Base-by-base conservation (phyloP, 805 yeast species). In the Lachancea dasiensis region DNA sequence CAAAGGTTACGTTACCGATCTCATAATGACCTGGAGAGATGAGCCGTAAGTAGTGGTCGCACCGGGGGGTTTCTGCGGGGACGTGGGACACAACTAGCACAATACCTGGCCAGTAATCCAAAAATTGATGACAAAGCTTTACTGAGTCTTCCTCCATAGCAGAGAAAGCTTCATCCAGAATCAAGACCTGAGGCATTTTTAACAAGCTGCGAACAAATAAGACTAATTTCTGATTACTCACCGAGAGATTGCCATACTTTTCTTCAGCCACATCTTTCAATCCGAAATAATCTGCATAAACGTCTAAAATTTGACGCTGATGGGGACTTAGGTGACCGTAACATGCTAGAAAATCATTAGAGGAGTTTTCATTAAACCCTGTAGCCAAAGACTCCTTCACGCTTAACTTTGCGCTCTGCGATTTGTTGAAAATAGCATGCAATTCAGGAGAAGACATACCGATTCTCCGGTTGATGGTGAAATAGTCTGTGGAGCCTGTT, bases 371-470 rank as follows among this genome's bases (percentile, higher is more conserved):
- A 3, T 74, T 65, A 47, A 72, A 75, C 0, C 97, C 97, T 5
- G 94, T 83, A 6, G 80, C 56, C 4, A 90, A 68, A 0, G 85
- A 66, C 24, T 84, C 68, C 23, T 52, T 54, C 39, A 78, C 75
- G 0, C 78, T 70, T 39, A 77, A 64, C 2, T 56, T 49, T 3
- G 60, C 60, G 0, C 52, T 48, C 8, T 48, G 37, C 20, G 40
- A 50, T 31, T 54, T 54, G 22, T 95, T 94, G 45, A 86, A 84
- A n/a, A 87, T 70, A 0, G 95, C 79, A 56, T 90, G 97, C 24
- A 90, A 63, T 58, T 90, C 98, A 1, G 98, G 98, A 2, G 96
- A 83, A 0, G 94, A 72, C 49, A 84, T 78, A 0, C 97, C 96
- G 38, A 92, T 84, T n/a, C 60, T 52, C 31, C 73, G 71, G 61